Evolutionary conservation across 2,329 filamentous ascomycete genomes (phyloP).

Genomic region (Claviceps sp.): DNA sequence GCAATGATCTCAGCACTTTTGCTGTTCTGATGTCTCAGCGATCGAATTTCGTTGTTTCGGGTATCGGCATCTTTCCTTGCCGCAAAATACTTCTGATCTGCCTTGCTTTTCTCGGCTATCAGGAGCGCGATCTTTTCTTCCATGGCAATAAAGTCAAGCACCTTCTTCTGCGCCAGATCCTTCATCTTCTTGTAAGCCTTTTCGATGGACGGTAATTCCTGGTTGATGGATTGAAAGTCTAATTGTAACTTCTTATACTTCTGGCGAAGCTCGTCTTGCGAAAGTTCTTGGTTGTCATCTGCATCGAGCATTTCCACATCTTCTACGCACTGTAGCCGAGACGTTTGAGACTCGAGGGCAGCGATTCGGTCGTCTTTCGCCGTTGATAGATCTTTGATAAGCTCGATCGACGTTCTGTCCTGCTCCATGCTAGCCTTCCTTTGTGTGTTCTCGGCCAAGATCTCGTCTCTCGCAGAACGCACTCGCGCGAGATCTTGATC

Average conservation of each 20-base stretch:
- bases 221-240: slow-evolving; percentile 73
- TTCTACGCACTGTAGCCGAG: slow-evolving; percentile 46
- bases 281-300: slow-evolving; percentile 41
- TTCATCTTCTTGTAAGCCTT: slow-evolving; percentile 84
- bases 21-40: slow-evolving; percentile 66
- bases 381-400: slow-evolving; percentile 66
- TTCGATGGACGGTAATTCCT: slow-evolving; percentile 80
- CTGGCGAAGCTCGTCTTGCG: slow-evolving; percentile 56
- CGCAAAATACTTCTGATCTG: slow-evolving; percentile 95
- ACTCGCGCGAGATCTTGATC: slow-evolving; percentile 82
- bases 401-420: slow-evolving; percentile 52
- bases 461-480: slow-evolving; percentile 70
- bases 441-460: slow-evolving; percentile 67
- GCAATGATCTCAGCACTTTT: slow-evolving; percentile 91
- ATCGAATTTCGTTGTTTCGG: slow-evolving; percentile 65
- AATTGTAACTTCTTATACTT: slow-evolving; percentile 64
- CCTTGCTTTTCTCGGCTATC: slow-evolving; percentile 83
- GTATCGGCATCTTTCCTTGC: slow-evolving; percentile 90
- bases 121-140: slow-evolving; percentile 68
- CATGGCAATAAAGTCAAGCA: slow-evolving; percentile 58
- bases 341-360: slow-evolving; percentile 70
- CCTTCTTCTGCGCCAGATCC: slow-evolving; percentile 72
- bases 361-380: slow-evolving; percentile 71
- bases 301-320: slow-evolving; percentile 32
- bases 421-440: slow-evolving; percentile 70